Base-by-base conservation (phyloP, 1,284 basidiomycete species). In the Coniferiporia weirii region DNA sequence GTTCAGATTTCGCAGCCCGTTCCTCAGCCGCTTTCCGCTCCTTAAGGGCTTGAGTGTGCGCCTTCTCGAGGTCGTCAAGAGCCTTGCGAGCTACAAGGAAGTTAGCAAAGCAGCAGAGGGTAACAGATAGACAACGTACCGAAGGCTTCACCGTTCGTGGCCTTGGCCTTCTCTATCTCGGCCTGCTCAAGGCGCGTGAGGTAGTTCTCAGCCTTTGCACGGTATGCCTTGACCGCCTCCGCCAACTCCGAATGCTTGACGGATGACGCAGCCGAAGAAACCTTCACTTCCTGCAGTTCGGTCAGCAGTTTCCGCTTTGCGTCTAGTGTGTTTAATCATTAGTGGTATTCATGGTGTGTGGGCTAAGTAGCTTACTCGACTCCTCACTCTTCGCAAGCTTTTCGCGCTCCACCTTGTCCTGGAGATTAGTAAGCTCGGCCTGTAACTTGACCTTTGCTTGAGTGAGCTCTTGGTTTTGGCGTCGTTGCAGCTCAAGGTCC, bases 121-220 rank as follows among this genome's bases (percentile, higher is more conserved):
- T 4, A 5, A 7, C 5, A 19, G 8, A 48, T n/a, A 45, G 13
- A 38, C 10, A 34, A 54, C 76, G 55, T 63, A 89, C 88, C 77
- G 66, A 81, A 76, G 3, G 80, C 78, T 70, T 90, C 89, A 7
- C 81, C 81, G 45, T 86, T 81, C 50, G 81, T 78, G 19, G 81
- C 77, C 64, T 85, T 89, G 5, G 81, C 84, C 50, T 80, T 77
- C 1, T 82, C 83, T 56, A 89, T 81, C 67, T 91, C 89, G 3
- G 83, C 79, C 17, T 82, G 81, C 70, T 91, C 86, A 32, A 89
- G 75, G n/a, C 80, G 79, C 56, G 79, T 78, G 45, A 83, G 79
- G 60, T 83, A 84, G 0, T 77, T 75, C 50, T 80, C 77, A 34
- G 83, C 79, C 67, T 90, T 89, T 20, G 78, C 72, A 66, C 86